These are phyloP conservation scores for Penicillium chermesinum DNA, from an alignment of 495 filamentous ascomycete genomes.

Conservation along the genomic window DNA sequence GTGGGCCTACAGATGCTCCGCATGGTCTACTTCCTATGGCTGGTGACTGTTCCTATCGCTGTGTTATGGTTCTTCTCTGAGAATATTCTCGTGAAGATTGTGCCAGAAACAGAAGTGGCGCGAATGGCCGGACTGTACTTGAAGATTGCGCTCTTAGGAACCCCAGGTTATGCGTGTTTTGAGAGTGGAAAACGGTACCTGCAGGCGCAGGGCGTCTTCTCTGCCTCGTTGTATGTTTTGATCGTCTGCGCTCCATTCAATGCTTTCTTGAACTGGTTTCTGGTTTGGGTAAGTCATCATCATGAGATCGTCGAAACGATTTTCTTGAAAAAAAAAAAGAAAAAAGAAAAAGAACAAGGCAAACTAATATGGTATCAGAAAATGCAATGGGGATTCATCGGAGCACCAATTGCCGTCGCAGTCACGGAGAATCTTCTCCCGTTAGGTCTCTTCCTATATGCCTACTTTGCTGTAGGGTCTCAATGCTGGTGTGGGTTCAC, in stretches of 20 bases:
- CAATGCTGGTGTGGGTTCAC: constrained; percentile 83
- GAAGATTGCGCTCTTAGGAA: constrained; percentile 58
- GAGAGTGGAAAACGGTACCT: constrained; percentile 69
- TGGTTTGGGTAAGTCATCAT: constrained; percentile 61
- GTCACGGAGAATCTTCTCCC: constrained; percentile 81
- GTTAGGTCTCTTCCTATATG: constrained; percentile 65
- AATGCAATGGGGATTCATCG: constrained; percentile 73
- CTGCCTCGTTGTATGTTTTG: constrained; percentile 60
- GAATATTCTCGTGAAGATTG: constrained; percentile 53
- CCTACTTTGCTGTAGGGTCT: constrained; percentile 48
- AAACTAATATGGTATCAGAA: constrained; percentile 32
- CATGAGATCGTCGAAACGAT: too few species aligned
- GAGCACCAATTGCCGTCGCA: constrained; percentile 78
- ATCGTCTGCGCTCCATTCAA: constrained; percentile 67
- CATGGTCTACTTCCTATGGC: constrained; percentile 61
- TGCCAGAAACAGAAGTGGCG: constrained; percentile 62
- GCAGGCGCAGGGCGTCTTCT: constrained; percentile 70
- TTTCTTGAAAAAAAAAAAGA: too few species aligned
- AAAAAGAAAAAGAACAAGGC: not conserved
- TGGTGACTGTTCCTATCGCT: constrained; percentile 60
- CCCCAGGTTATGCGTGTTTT: constrained; percentile 67
- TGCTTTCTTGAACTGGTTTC: constrained; percentile 67
- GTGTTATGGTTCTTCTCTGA: constrained; percentile 60
- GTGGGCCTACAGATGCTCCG: constrained; percentile 70
- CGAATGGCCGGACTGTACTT: constrained; percentile 61